These are phyloP conservation scores for Debaryomyces prosopidis DNA, from an alignment of 805 yeast species.

Conservation along the genomic window DNA sequence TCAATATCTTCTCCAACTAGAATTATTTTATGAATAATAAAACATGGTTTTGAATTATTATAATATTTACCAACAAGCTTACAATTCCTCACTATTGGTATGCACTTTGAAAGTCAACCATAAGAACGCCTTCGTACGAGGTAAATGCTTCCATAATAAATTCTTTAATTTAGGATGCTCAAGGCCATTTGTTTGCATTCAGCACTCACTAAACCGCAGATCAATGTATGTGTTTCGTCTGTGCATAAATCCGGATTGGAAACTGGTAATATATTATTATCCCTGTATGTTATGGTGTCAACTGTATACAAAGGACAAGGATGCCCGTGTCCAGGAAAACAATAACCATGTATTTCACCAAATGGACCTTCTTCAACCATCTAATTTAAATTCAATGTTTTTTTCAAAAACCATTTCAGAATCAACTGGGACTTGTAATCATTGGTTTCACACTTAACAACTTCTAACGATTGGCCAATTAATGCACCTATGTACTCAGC, in stretches of 20 bases:
- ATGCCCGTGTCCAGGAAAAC: slow-evolving; percentile 18
- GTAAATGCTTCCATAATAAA: slow-evolving; percentile 19
- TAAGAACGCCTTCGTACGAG: slow-evolving; percentile 24
- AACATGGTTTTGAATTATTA: slow-evolving; percentile 14
- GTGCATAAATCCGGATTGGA: slow-evolving; percentile 24
- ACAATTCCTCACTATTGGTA: slow-evolving; percentile 14
- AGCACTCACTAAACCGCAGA: slow-evolving; percentile 21
- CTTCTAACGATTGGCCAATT: slow-evolving; percentile 23
- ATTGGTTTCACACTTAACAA: slow-evolving; percentile 20
- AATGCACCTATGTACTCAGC: slow-evolving; percentile 23
- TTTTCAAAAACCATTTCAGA: slow-evolving; percentile 26
- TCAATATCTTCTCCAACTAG: slow-evolving; percentile 27
- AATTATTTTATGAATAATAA: slow-evolving; percentile 21
- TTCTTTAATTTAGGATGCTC: slow-evolving; percentile 11
- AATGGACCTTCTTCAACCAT: slow-evolving; percentile 24
- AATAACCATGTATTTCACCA: slow-evolving; percentile 31
- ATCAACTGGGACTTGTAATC: slow-evolving; percentile 23
- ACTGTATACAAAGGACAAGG: slow-evolving; percentile 25
- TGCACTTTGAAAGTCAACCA: slow-evolving; percentile 20
- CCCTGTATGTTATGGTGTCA: slow-evolving; percentile 18
- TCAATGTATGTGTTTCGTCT: slow-evolving; percentile 27
- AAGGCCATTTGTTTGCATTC: slow-evolving; percentile 11
- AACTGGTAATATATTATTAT: slow-evolving; percentile 23
- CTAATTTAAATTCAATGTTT: slow-evolving; percentile 14
- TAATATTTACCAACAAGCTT: slow-evolving; percentile 18